Base-by-base conservation (phyloP, 2,329 filamentous ascomycete species). In the Westerdykella sp. region DNA sequence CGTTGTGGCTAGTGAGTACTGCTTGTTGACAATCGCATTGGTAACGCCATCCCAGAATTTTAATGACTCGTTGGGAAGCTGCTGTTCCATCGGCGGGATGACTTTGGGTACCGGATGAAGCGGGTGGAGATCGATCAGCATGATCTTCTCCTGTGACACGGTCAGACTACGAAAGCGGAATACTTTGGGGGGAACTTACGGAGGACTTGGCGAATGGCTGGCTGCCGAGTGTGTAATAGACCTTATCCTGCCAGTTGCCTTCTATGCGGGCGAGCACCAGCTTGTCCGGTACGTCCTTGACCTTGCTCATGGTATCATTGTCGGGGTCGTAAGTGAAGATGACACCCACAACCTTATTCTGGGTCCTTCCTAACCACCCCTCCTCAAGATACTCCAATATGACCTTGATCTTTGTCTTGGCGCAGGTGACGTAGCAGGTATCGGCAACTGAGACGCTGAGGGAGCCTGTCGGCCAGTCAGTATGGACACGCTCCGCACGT, bases 381-480 rank as follows among this genome's bases (percentile, higher is more conserved):
- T 97, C 91, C 60, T 97, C 91, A 43, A 90, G 73, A 65, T 98
- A 98, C 58, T 94, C 84, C 37, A 98, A 71, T 50, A 98, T 95
- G 14, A 84, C 85, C 72, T 97, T 97, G 53, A 95, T 79, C 62
- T 83, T 85, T 2, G 89, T 95, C 71, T 89, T 83, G n/a, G 85
- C 79, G 69, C 93, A 98, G 32, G 83, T 90, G 47, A 97, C 78
- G 65, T 85, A 95, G 58, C 88, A 93, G 51, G 83, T 79, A 58
- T 98, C 93, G 37, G 90, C 85, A 16, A 98, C 93, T 7, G 85
- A 90, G 49, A 98, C 84, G 56, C 84, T 90, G 40, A 97, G 73
- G n/a, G 85, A 83, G 18, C 93, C 68, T 70, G 43, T 4, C 44
- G 5, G 6, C 18, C 11, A 22, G 42, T 58, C 4, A 61, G 51